Conservation (phyloP, 2,329 filamentous ascomycete species). For the Raffaelea deltoideospora region DNA sequence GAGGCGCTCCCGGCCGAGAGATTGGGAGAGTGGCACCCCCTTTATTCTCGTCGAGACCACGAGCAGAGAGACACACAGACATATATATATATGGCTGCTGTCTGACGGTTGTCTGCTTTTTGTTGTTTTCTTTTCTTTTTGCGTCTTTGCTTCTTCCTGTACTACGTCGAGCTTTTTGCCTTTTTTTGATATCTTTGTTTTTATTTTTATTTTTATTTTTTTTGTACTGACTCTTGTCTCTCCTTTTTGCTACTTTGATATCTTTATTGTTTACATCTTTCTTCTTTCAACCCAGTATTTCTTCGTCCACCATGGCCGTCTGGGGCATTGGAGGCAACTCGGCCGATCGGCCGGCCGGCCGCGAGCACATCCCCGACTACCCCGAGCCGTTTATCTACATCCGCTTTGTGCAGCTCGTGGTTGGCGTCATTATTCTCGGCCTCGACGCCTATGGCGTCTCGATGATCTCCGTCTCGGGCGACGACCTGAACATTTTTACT, state of each 20-base stretch:
- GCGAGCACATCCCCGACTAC: slow-evolving; percentile 30
- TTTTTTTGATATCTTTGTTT: not conserved
- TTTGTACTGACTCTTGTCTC: too few relatives aligned
- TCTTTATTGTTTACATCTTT: not conserved
- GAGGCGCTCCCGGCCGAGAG: too few relatives aligned
- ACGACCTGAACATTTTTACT: slow-evolving; percentile 20
- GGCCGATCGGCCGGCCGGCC: slow-evolving; percentile 18
- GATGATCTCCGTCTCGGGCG: slow-evolving; percentile 20
- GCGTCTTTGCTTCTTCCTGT: too few relatives aligned
- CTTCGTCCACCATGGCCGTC: not conserved
- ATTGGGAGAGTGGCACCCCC: too few relatives aligned
- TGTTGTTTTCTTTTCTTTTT: not conserved
- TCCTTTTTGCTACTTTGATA: not conserved
- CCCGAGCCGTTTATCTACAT: slow-evolving; percentile 27
- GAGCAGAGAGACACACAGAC: too few relatives aligned
- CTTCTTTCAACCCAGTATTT: not conserved
- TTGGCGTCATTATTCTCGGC: slow-evolving; percentile 29
- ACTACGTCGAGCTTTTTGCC: too few relatives aligned
- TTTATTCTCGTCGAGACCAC: too few relatives aligned
- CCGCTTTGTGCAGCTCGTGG: slow-evolving; percentile 28
- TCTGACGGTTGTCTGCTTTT: not conserved
- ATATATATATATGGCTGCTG: not conserved
- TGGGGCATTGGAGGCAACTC: slow-evolving; percentile 9
- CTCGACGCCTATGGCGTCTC: slow-evolving; percentile 28
- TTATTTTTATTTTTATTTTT: not conserved